phyloP scores from a whole-genome alignment of 495 filamentous ascomycete genomes.

The Lasiosphaeria hispida region DNA sequence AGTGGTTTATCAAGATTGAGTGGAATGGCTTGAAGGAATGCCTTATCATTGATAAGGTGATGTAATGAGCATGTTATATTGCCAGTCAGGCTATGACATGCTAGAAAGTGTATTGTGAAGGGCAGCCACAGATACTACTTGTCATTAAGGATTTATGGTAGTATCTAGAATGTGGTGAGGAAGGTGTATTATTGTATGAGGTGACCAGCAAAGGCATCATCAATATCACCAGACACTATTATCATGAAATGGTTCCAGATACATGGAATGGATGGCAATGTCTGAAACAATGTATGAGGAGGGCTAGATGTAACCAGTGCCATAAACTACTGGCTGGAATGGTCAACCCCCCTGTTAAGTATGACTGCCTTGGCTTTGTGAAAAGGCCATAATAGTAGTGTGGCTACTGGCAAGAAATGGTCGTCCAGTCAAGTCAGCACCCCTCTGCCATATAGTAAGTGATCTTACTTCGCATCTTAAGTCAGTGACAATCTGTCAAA shows the following conservation, averaged over 20 bases:
- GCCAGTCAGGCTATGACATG: slow-evolving; percentile 47
- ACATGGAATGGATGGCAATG: slow-evolving; percentile 32
- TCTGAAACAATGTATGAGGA: slow-evolving; percentile 33
- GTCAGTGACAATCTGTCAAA: background rate
- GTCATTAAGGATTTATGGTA: slow-evolving; percentile 54
- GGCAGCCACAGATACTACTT: slow-evolving; percentile 33
- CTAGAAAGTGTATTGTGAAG: slow-evolving; percentile 44
- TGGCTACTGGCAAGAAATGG: slow-evolving; percentile 33
- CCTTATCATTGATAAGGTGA: slow-evolving; percentile 43
- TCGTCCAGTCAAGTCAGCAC: slow-evolving; percentile 30
- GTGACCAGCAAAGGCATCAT: slow-evolving; percentile 37
- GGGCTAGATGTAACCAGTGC: slow-evolving; percentile 38
- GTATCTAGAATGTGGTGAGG: slow-evolving; percentile 43
- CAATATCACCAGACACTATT: slow-evolving; percentile 44
- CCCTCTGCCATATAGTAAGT: slow-evolving; percentile 12
- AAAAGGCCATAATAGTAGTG: slow-evolving; percentile 22
- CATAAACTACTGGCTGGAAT: slow-evolving; percentile 31
- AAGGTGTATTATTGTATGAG: slow-evolving; percentile 41
- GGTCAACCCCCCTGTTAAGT: slow-evolving; percentile 18
- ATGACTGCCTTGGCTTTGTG: slow-evolving; percentile 10
- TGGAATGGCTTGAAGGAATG: slow-evolving; percentile 37
- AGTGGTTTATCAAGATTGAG: slow-evolving; percentile 33
- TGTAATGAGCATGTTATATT: slow-evolving; percentile 36
- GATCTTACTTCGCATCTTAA: background rate
- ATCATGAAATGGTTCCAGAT: slow-evolving; percentile 45